These are phyloP conservation scores for Eremomyces bilateralis DNA, from an alignment of 495 filamentous ascomycete species.

Conservation along the genomic window DNA sequence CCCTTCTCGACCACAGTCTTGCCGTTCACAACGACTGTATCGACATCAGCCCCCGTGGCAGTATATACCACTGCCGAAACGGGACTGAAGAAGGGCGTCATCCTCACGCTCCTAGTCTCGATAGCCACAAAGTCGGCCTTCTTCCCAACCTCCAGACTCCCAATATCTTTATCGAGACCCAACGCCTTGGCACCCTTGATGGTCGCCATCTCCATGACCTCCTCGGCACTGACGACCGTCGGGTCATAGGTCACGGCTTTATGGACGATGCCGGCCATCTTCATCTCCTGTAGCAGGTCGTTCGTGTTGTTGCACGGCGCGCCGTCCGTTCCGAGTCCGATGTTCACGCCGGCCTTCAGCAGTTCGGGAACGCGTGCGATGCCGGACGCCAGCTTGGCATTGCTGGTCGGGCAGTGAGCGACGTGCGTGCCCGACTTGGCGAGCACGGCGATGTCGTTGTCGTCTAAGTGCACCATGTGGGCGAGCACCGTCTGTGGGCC, in stretches of 20 bases:
- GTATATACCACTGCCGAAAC: background rate
- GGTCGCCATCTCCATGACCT: background rate
- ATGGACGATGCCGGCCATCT: constrained; percentile 28
- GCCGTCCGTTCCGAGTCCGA: constrained; percentile 26
- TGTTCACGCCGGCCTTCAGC: constrained; percentile 19
- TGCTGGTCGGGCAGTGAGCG: constrained; percentile 28
- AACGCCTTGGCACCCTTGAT: background rate
- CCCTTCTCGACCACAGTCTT: too few relatives aligned
- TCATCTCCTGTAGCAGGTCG: constrained; percentile 30
- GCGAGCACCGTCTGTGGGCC: constrained; percentile 6
- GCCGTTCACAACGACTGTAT: background rate
- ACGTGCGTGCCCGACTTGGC: constrained; percentile 23
- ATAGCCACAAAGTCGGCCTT: background rate
- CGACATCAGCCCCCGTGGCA: background rate
- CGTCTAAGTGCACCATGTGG: constrained; percentile 28
- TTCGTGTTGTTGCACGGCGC: constrained; percentile 30
- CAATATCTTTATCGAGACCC: background rate
- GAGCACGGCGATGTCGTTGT: constrained; percentile 22
- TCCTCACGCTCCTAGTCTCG: background rate
- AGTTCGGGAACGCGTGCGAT: constrained; percentile 24
- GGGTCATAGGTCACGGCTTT: constrained; percentile 26
- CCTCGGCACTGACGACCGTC: constrained; percentile 18
- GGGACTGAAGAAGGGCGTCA: background rate
- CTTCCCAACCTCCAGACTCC: background rate
- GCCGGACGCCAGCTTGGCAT: constrained; percentile 28